Percentiles rank a stretch among this genome's conserved stretches.
phyloP scores from a whole-genome alignment of 2,329 filamentous ascomycete genomes.

The Dothistroma septosporum region DNA sequence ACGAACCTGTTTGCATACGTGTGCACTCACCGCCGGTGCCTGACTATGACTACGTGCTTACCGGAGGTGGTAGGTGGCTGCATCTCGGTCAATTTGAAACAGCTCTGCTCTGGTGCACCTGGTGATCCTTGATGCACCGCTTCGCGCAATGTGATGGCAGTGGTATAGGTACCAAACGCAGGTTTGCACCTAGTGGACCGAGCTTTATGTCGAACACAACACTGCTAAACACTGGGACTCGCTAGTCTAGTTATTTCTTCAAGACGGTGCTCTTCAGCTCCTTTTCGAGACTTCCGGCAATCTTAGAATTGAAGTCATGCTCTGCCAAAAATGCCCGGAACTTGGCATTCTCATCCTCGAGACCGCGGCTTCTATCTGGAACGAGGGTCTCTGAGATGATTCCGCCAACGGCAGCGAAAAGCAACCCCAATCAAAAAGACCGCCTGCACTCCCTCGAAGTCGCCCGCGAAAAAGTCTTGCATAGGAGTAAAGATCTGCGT shows the following conservation, averaged over 20 bases:
- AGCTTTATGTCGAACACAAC: no score
- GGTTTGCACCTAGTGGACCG: no score
- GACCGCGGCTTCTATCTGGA: slow-evolving; percentile 41
- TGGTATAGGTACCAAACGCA: no score
- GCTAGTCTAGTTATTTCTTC: neutral
- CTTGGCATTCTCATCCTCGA: slow-evolving; percentile 44
- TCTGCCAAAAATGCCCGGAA: slow-evolving; percentile 46
- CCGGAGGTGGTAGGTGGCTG: no score
- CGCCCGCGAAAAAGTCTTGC: slow-evolving; percentile 29
- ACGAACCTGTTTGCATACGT: neutral
- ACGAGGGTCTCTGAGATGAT: slow-evolving; percentile 46
- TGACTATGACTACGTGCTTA: no score
- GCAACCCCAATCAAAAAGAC: slow-evolving; percentile 51
- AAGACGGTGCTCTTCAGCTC: slow-evolving; percentile 15
- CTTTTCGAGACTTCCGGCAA: slow-evolving; percentile 17
- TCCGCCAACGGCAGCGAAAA: slow-evolving; percentile 47
- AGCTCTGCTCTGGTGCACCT: no score
- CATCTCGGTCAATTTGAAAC: no score
- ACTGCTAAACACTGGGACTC: no score
- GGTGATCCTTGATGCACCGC: no score
- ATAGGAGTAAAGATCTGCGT: slow-evolving; percentile 64
- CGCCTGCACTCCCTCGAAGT: slow-evolving; percentile 45
- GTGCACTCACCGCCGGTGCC: neutral
- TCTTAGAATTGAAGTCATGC: slow-evolving; percentile 35
- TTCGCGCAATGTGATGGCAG: no score